phyloP scores from a whole-genome alignment of 2,329 filamentous ascomycete genomes.

The Knufia fluminis region DNA sequence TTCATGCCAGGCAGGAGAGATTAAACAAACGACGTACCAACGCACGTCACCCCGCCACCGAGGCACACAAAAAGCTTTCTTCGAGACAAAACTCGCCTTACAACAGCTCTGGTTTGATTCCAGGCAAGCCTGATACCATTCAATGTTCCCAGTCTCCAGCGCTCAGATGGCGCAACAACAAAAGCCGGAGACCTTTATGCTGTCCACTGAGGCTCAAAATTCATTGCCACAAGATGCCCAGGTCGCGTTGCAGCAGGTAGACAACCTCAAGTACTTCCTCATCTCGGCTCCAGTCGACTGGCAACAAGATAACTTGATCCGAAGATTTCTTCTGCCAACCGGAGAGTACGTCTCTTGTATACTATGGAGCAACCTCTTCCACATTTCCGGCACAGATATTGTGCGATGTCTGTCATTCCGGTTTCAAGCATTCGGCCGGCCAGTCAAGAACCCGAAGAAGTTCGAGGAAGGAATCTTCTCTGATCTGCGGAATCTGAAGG shows the following conservation, averaged over 20 bases:
- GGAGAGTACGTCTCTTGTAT: conserved; percentile 99
- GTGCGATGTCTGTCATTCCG: conserved; percentile 95
- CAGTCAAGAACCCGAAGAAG: conserved; percentile 99
- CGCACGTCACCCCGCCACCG: background rate
- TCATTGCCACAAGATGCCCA: conserved; percentile 92
- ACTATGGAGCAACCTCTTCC: conserved; percentile 97
- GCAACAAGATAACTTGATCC: conserved; percentile 92
- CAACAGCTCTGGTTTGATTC: conserved; percentile 3
- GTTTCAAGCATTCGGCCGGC: conserved; percentile 96
- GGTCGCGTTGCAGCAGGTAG: conserved; percentile 94
- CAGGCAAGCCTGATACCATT: conserved; percentile 5
- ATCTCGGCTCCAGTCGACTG: conserved; percentile 98
- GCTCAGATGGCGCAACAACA: conserved; percentile 82
- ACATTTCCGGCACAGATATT: conserved; percentile 98
- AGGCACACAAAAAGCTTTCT: background rate
- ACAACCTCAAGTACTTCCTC: conserved; percentile 99
- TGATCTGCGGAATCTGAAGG: conserved; percentile 94
- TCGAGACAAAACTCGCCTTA: background rate
- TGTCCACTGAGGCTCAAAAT: conserved; percentile 94
- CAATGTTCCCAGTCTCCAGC: conserved; percentile 71
- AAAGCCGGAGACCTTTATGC: conserved; percentile 97
- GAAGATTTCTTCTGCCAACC: conserved; percentile 87
- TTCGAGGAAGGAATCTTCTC: conserved; percentile 99
- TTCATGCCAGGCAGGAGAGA: background rate
- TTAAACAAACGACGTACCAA: background rate